A percentile compares a stretch with the other conserved stretches of the same genome.
Evolutionary conservation across 257 asterid species (phyloP).

Genomic region (Thymus mandschuricus): DNA sequence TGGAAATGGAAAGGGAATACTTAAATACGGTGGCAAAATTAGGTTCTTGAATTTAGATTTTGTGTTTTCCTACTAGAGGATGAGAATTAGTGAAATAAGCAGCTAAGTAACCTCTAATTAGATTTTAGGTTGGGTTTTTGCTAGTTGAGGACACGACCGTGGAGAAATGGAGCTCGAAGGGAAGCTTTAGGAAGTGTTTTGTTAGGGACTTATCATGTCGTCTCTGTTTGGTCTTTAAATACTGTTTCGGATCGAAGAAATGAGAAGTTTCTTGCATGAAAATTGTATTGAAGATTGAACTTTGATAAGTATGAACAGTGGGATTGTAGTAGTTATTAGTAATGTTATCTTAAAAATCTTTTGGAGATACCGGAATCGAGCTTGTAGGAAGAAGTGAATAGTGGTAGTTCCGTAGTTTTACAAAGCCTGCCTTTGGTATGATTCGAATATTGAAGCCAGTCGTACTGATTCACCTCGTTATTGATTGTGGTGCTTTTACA

Average conservation of each 20-base stretch:
- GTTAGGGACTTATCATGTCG: not conserved
- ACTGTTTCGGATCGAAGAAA: slow-evolving; percentile 1
- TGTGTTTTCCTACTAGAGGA: not conserved
- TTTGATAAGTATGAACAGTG: slow-evolving; percentile 1
- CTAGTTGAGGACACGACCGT: not conserved
- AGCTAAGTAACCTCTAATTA: slow-evolving; percentile 6
- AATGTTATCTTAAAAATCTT: not conserved
- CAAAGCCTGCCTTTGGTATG: not conserved
- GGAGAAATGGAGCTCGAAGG: slow-evolving; percentile 1
- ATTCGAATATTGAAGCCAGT: slow-evolving; percentile 13
- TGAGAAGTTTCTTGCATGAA: not conserved
- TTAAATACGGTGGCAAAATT: slow-evolving; percentile 5
- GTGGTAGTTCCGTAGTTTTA: not conserved
- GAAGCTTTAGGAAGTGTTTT: not conserved
- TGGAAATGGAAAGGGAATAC: not conserved
- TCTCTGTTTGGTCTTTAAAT: not conserved
- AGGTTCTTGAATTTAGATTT: slow-evolving; percentile 21
- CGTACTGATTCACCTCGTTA: not conserved
- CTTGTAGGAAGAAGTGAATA: not conserved
- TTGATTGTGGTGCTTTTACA: not conserved
- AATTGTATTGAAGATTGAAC: not conserved
- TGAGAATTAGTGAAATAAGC: not conserved
- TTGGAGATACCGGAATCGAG: not conserved
- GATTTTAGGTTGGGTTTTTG: slow-evolving; percentile 18
- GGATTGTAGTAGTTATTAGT: not conserved